Conservation (phyloP, 768 basidiomycete species). For the Auricularia sp. region DNA sequence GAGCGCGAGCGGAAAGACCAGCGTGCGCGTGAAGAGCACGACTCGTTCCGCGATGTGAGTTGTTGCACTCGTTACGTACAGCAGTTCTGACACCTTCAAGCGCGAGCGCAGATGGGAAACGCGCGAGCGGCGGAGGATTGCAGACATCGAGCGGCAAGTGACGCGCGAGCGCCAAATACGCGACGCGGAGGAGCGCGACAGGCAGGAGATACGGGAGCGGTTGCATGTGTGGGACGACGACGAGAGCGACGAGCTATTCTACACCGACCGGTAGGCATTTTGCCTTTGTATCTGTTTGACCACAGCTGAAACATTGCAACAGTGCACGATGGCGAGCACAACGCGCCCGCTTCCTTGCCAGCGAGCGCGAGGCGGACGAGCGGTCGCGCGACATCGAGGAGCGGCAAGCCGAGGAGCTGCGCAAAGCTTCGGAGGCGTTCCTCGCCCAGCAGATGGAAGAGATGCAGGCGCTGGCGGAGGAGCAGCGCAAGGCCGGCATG, state of each 20-base stretch:
- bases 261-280: constrained; percentile 68
- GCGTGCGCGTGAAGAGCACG: constrained; percentile 68
- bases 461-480: constrained; percentile 83
- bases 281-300: not conserved
- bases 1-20: constrained; percentile 74
- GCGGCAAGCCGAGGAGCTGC: constrained; percentile 77
- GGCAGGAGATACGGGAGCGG: constrained; percentile 65
- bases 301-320: not conserved
- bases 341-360: constrained; percentile 56
- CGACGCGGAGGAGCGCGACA: constrained; percentile 73
- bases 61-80: not conserved
- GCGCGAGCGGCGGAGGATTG: constrained; percentile 74
- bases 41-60: constrained; percentile 79
- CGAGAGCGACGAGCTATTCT: constrained; percentile 86
- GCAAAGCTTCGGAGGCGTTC: constrained; percentile 88
- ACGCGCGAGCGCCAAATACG: constrained; percentile 58
- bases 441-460: constrained; percentile 91
- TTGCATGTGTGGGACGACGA: constrained; percentile 91
- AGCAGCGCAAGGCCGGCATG: constrained; percentile 85
- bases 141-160: constrained; percentile 65
- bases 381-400: constrained; percentile 76
- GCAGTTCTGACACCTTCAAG: constrained; percentile 28
- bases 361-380: constrained; percentile 77
- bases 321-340: constrained; percentile 82
- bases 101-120: constrained; percentile 91